Conservation (phyloP, 2,329 filamentous ascomycete species). For the Aphanoascus verrucosus region DNA sequence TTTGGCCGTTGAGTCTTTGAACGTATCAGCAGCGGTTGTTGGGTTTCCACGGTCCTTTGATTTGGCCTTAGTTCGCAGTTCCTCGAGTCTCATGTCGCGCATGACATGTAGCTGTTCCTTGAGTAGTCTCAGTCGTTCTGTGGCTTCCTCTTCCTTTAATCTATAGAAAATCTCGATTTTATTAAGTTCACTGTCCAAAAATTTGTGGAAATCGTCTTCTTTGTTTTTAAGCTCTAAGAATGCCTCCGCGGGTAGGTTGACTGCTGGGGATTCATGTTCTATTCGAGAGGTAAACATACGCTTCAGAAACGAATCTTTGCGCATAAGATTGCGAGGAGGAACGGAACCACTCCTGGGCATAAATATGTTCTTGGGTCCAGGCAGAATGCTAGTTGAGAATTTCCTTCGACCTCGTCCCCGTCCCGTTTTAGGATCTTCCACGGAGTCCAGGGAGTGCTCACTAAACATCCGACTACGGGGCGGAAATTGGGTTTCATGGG, state of each 20-base stretch:
- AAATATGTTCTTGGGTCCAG: constrained; percentile 16
- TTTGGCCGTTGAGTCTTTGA: constrained; percentile 18
- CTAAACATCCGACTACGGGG: constrained; percentile 4
- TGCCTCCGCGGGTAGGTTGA: constrained; percentile 44
- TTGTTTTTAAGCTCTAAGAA: constrained; percentile 57
- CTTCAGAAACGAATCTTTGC: constrained; percentile 27
- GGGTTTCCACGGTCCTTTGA: constrained; percentile 14
- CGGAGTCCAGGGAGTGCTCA: constrained; percentile 14
- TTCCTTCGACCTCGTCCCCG: background rate
- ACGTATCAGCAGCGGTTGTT: background rate
- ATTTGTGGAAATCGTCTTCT: constrained; percentile 77
- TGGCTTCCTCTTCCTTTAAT: constrained; percentile 76
- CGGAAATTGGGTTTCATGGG: constrained; percentile 22
- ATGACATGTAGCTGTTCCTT: constrained; percentile 85
- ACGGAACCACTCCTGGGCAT: constrained; percentile 18
- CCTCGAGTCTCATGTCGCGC: constrained; percentile 68
- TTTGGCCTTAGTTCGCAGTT: constrained; percentile 48
- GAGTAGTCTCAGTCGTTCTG: constrained; percentile 56
- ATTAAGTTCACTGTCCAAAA: constrained; percentile 71
- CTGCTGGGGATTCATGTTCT: constrained; percentile 31
- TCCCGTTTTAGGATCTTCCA: background rate
- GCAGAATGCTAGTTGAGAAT: constrained; percentile 10
- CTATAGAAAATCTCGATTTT: constrained; percentile 90
- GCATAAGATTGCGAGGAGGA: constrained; percentile 22
- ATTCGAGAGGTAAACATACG: constrained; percentile 29